Base-by-base conservation (phyloP, 2,329 filamentous ascomycete species). In the Epicoccum nigrum region DNA sequence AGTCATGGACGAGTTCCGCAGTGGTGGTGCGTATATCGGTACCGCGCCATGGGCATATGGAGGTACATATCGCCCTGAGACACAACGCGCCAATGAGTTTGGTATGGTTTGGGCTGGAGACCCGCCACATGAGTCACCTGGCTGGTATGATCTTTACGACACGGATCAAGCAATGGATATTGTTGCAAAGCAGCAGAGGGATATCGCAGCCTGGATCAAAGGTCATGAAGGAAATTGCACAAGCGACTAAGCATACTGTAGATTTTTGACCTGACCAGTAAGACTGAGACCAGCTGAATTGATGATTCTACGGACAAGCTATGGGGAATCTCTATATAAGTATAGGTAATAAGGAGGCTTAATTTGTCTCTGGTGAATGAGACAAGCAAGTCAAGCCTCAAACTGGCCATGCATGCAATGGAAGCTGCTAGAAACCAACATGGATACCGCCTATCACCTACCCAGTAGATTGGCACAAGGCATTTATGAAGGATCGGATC, bases 21-120 rank as follows among this genome's bases (percentile, higher is more conserved):
- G 58, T 2, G 60, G 62, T 12, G 73, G 73, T 4, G 60, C 71
- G 1, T 75, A 75, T 41, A 42, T 74, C 4, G 73, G 73, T 9
- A 71, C 71, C 1, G 67, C 59, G 21, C 73, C 73, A 0, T 75
- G 73, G 73, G 72, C 73, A 2, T 75, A 75, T 50, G 72, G 73
- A n/a, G 73, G 73, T 4, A 48, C 71, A 2, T 75, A 68, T 49
- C 60, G 73, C 1, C 73, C 73, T 0, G 73, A 75, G 50, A 73
- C 70, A n/a, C 68, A 75, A 52, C 44, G 60, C 25, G 60, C 60
- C 7, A 72, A 75, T 53, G 66, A 67, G 5, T 74, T 75, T 46
- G 72, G 71, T 2, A 73, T 74, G 67, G 65, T 75, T 0, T 75
- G 72, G 73, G 73, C 73, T 1, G 73, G 73, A 3, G 73, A 75